phyloP scores from a whole-genome alignment of 108 stramenopile genomes.

The Conticribra guillardii region DNA sequence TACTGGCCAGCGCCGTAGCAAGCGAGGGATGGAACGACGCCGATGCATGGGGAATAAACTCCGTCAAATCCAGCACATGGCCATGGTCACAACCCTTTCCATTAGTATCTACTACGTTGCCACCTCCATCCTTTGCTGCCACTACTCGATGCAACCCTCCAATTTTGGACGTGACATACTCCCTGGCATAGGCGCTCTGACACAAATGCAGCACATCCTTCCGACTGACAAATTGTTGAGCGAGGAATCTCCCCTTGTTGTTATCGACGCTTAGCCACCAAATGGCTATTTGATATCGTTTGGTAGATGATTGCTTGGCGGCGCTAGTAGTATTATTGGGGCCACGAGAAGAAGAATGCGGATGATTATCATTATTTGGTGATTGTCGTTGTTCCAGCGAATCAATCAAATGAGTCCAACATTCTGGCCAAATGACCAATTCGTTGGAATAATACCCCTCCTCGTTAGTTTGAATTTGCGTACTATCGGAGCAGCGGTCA shows the following conservation, averaged over 20 bases:
- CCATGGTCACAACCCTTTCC: neutral
- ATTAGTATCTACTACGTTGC: too few relatives aligned
- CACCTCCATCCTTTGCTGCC: neutral
- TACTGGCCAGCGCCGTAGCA: neutral
- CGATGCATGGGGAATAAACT: slow-evolving; percentile 47
- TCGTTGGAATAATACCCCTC: slow-evolving; percentile 21
- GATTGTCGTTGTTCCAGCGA: slow-evolving; percentile 33
- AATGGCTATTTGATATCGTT: slow-evolving; percentile 46
- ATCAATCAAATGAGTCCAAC: slow-evolving; percentile 60
- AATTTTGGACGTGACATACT: slow-evolving; percentile 35
- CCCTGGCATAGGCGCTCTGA: slow-evolving; percentile 57
- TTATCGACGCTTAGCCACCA: slow-evolving; percentile 69
- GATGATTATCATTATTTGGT: too few relatives aligned
- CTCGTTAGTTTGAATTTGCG: neutral
- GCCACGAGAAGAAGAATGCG: too few relatives aligned
- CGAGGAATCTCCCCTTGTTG: slow-evolving; percentile 41
- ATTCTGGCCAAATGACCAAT: slow-evolving; percentile 60
- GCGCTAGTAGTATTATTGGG: too few relatives aligned
- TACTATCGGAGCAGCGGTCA: too few relatives aligned
- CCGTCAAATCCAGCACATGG: slow-evolving; percentile 45
- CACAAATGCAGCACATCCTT: slow-evolving; percentile 57
- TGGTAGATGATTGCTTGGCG: too few relatives aligned
- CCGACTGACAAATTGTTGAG: slow-evolving; percentile 23
- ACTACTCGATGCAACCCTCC: neutral
- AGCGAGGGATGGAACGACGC: slow-evolving; percentile 5